Evolutionary conservation across 2,329 filamentous ascomycete species (phyloP).

Genomic region (Septoria linicola): DNA sequence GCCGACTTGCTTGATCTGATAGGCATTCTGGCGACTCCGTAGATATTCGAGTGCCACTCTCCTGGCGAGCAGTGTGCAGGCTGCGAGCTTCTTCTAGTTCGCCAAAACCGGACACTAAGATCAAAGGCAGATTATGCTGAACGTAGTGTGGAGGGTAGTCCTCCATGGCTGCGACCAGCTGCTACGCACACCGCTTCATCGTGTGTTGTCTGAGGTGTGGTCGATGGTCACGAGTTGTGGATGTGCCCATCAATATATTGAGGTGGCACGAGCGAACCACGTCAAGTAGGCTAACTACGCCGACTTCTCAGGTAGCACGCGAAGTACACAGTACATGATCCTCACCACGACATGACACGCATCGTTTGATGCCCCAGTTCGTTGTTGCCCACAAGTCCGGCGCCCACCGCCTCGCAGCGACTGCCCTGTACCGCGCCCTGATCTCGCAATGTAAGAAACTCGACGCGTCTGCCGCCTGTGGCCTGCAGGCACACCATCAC

Average conservation of each 20-base stretch:
- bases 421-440: conserved; percentile 71
- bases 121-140: conserved; percentile 79
- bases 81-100: conserved; percentile 37
- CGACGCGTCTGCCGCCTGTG: conserved; percentile 17
- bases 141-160: conserved; percentile 77
- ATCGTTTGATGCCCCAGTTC: conserved; percentile 24
- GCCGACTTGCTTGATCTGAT: conserved; percentile 50
- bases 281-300: too few relatives aligned
- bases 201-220: neutral
- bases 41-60: conserved; percentile 31
- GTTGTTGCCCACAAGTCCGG: conserved; percentile 46
- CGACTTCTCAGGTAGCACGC: too few relatives aligned
- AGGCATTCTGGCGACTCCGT: conserved; percentile 31
- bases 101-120: conserved; percentile 76
- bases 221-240: neutral
- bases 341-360: conserved; percentile 8
- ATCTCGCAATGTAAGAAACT: conserved; percentile 50
- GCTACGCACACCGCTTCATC: conserved; percentile 1
- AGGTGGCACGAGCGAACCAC: too few relatives aligned
- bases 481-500: too few relatives aligned
- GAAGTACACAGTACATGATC: too few relatives aligned
- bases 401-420: conserved; percentile 57
- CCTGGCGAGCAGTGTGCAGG: conserved; percentile 22
- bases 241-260: neutral
- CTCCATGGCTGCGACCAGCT: conserved; percentile 58